Evolutionary conservation across 495 filamentous ascomycete species (phyloP), one percentile per base, ranked within the genome.

Genomic region (Podospora bellae-mahoneyi): DNA sequence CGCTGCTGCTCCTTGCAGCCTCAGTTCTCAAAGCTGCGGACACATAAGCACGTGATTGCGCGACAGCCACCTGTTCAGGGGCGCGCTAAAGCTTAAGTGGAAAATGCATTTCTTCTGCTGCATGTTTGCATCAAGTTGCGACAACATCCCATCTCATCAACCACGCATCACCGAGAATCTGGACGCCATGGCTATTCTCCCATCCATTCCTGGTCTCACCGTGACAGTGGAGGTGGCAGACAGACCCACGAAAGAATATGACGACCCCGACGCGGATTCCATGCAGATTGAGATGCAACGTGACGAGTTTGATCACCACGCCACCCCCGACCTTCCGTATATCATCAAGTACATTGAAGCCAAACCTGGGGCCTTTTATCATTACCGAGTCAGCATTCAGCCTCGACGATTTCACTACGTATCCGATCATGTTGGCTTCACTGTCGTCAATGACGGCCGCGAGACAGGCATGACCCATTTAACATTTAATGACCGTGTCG

Each of bases 241-340:
- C 0, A n/a, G 44, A 44, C 66, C 70, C 2, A 66, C 74, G 3
- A 23, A 58, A 3, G 80, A 82, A 10, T 81, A 80, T 59, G 68
- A 76, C 2, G 68, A 79, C 26, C 69, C 71, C 18, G 65, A 67
- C 19, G 64, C 20, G 0, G 5, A 55, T 28, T 19, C 39, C 1
- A n/a, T 30, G 39, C 23, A 20, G 10, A 9, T 4, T 2, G 28
- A 55, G 4, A 26, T 4, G 1, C 2, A 15, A 15, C 2, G 6
- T 19, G 55, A 58, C 7, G 55, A 58, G 9, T 58, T 58, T 18
- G 55, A 58, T n/a, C 23, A 58, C n/a, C 55, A 19, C 5, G 9
- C 6, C 16, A 10, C 9, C 1, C 9, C 23, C 15, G 10, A 1
- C 32, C 18, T 34, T 2, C 68, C 64, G 0, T 56, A 66, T 23